Evolutionary conservation across 805 yeast genomes (phyloP).

Genomic region (Candida hungchunana): DNA sequence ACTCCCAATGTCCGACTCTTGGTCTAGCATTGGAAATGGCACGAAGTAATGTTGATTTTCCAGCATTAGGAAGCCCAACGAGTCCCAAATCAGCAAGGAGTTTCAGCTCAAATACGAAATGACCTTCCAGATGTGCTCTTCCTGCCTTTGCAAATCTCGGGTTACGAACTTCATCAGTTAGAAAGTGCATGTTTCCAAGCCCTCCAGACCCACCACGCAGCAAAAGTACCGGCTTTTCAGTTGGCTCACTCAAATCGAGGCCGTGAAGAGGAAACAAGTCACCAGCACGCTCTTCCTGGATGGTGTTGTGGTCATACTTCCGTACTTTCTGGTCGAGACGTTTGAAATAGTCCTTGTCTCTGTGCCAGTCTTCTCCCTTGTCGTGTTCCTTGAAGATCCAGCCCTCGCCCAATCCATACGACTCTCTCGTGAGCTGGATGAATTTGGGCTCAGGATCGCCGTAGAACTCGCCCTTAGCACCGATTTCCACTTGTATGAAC

Average conservation of each 20-base stretch:
- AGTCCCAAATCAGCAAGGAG: constrained; percentile 89
- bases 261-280: constrained; percentile 85
- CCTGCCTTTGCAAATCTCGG: constrained; percentile 88
- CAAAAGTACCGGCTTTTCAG: constrained; percentile 63
- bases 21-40: constrained; percentile 90
- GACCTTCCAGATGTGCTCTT: constrained; percentile 58
- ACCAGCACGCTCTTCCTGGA: constrained; percentile 49
- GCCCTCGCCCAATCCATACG: constrained; percentile 70
- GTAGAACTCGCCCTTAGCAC: constrained; percentile 26
- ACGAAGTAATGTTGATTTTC: constrained; percentile 83
- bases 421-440: constrained; percentile 60
- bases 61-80: constrained; percentile 96
- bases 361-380: constrained; percentile 61
- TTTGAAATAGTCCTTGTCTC: constrained; percentile 59
- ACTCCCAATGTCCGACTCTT: constrained; percentile 93
- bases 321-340: constrained; percentile 60
- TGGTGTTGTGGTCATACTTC: constrained; percentile 55
- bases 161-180: constrained; percentile 77
- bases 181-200: constrained; percentile 92
- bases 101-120: constrained; percentile 78
- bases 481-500: constrained; percentile 30
- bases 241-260: constrained; percentile 59
- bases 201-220: constrained; percentile 92
- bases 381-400: constrained; percentile 80
- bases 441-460: constrained; percentile 34